Evolutionary conservation across 768 basidiomycete species (phyloP), one percentile per base, ranked within the genome.

Genomic region (Tricholoma flavovirens): DNA sequence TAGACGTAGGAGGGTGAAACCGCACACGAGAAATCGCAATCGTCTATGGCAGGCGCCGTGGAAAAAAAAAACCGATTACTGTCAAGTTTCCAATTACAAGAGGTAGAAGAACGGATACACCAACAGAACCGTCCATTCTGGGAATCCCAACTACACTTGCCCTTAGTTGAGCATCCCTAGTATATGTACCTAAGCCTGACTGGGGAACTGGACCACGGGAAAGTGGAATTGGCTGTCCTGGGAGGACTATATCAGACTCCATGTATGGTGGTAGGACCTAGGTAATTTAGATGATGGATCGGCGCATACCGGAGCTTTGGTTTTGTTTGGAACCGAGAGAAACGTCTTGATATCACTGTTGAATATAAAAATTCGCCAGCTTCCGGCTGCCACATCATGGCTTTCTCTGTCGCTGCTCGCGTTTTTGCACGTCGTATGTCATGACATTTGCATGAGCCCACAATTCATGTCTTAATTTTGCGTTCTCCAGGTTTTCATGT

Each of bases 171-270:
- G 80, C 81, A 65, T 88, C 81, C 60, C 81, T 78, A 19, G 72
- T 60, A 67, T 91, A 94, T 14, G 83, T 74, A 14, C 92, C 92
- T 3, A 74, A 66, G 14, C 88, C 90, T 4, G 86, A 68, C 61
- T 79, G 77, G 6, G 83, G 83, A 1, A 69, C 67, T 26, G 87
- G 82, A 1, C 80, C 78, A 15, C 77, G 72, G 5, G 82, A 81
- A 1, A 83, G 66, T 7, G 75, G 69, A 51, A 93, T 76, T 8
- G 87, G 88, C 71, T 94, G 92, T 7, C 92, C 92, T 54, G 92
- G 92, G 4, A 94, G 75, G 36, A 90, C 71, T 38, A 70, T 21
- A 59, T 58, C 65, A 67, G 67, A 30, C n/a, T n/a, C n/a, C 48
- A 40, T 54, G 6, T 35, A 5, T 26, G 5, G 24, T 26, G 3